Base-by-base conservation (phyloP, 768 basidiomycete species). In the Hygrophorus pudorinus region DNA sequence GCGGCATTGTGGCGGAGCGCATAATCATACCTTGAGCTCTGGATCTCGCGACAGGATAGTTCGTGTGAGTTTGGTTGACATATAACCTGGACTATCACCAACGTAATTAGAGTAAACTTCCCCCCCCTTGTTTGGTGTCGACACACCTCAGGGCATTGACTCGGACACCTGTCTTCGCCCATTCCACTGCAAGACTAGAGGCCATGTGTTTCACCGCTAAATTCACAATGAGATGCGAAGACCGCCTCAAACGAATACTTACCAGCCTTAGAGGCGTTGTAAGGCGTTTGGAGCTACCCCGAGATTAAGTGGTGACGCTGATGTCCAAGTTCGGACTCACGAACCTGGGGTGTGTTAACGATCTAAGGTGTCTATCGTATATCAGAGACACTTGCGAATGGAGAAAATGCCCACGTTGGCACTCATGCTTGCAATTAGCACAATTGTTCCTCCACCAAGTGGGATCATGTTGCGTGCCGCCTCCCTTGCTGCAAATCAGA, bases 221-320 rank as follows among this genome's bases (percentile, higher is more conserved):
- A 31, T 17, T 5, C 12, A 20, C 12, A 14, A 5, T 13, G 20
- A 20, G 13, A 14, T 13, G 4, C 14, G n/a, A 14, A n/a, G 3
- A 16, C n/a, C 3, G 4, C 20, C 5, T 13, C 38, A 4, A 39
- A 16, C 13, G 14, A 13, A 36, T 68, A 17, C 37, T 54, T 53
- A 81, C 83, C 88, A 29, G 89, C 89, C 68, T 93, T 97, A 14
- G 91, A 93, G 7, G 88, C 86, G 62, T 97, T 98, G 62, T 98
- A 98, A 0, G 93, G 91, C 3, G 88, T 86, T 72, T 98, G 94
- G 33, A 76, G 77, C 76, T 89, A 59, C 46, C 46, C 42, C 38
- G 2, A 36, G 45, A 33, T 13, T 43, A 44, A 21, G 43, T 40
- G 30, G 24, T 28, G 16, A 38, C 32, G 32, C 20, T 27, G 41